These are phyloP conservation scores for Achaetomium macrosporum DNA, from an alignment of 2,329 filamentous ascomycete genomes.

Conservation along the genomic window DNA sequence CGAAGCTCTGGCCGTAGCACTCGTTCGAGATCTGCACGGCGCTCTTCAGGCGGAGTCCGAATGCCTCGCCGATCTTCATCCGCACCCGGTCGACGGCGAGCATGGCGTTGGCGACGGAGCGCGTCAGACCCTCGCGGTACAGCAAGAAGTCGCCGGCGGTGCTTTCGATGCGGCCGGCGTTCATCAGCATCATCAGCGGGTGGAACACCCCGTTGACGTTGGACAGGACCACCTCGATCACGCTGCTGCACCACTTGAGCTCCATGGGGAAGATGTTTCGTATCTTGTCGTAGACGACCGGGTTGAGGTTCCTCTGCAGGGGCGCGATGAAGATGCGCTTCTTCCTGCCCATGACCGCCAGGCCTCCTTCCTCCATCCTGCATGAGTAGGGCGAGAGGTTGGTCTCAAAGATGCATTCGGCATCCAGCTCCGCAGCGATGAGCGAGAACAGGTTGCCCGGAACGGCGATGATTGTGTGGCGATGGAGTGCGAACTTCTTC, in stretches of 20 bases:
- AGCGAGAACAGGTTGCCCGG: slow-evolving; percentile 7
- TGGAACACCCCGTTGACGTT: slow-evolving; percentile 9
- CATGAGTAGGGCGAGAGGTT: slow-evolving; percentile 5
- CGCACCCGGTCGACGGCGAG: slow-evolving; percentile 1
- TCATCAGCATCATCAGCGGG: slow-evolving; percentile 6
- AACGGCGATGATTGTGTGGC: neutral
- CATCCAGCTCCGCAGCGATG: neutral
- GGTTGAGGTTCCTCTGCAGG: neutral
- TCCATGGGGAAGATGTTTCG: neutral
- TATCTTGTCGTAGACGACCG: neutral
- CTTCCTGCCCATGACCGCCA: slow-evolving; percentile 1
- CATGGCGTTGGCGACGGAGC: slow-evolving; percentile 3
- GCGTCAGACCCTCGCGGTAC: slow-evolving; percentile 1
- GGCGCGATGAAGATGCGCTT: slow-evolving; percentile 1
- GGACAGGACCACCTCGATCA: slow-evolving; percentile 1
- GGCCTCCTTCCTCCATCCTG: slow-evolving; percentile 1
- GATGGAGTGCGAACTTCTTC: neutral
- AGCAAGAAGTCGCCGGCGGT: neutral
- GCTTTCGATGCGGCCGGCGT: slow-evolving; percentile 6
- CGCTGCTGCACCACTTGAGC: slow-evolving; percentile 4
- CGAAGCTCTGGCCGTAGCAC: slow-evolving; percentile 3
- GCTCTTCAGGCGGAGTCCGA: neutral
- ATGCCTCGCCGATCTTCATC: neutral
- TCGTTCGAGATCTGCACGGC: slow-evolving; percentile 5
- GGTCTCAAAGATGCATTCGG: slow-evolving; percentile 1